These are phyloP conservation scores for Leucosporidium creatinivorum DNA, from an alignment of 768 basidiomycete genomes.

Conservation along the genomic window DNA sequence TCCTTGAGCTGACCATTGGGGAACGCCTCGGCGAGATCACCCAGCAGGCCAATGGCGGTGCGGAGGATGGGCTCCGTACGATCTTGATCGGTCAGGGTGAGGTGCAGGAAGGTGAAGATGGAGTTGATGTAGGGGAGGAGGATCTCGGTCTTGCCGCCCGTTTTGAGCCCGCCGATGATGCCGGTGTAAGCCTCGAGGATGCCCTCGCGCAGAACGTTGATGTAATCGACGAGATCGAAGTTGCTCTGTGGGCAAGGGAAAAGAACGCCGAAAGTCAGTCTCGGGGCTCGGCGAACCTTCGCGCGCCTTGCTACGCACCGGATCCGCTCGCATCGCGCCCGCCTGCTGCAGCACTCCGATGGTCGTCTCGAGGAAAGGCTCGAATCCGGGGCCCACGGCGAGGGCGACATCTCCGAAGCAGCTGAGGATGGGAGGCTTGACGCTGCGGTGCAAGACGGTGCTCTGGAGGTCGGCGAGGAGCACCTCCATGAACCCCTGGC, in stretches of 20 bases:
- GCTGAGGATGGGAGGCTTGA: constrained; percentile 91
- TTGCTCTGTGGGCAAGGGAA: constrained; percentile 52
- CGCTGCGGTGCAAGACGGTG: constrained; percentile 79
- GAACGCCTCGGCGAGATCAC: constrained; percentile 87
- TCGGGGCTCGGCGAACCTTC: neutral
- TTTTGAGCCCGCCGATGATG: constrained; percentile 82
- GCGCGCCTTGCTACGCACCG: constrained; percentile 50
- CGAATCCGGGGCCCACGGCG: constrained; percentile 74
- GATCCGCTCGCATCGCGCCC: constrained; percentile 75
- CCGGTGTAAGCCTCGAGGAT: constrained; percentile 96
- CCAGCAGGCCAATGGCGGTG: constrained; percentile 73
- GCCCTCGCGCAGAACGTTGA: constrained; percentile 78
- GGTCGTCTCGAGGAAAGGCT: constrained; percentile 80
- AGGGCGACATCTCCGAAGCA: constrained; percentile 96
- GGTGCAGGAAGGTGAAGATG: constrained; percentile 69
- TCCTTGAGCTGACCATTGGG: constrained; percentile 72
- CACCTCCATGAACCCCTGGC: constrained; percentile 81
- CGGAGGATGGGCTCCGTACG: constrained; percentile 68
- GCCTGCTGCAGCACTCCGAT: constrained; percentile 89
- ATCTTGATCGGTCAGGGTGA: constrained; percentile 73
- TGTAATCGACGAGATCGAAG: constrained; percentile 87
- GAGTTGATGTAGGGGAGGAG: constrained; percentile 63
- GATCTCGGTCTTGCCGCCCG: constrained; percentile 64
- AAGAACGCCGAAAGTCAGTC: neutral
- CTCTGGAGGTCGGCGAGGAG: constrained; percentile 85